These are phyloP conservation scores for Microthlaspi erraticum DNA, from an alignment of 345 rosid species.

Conservation along the genomic window DNA sequence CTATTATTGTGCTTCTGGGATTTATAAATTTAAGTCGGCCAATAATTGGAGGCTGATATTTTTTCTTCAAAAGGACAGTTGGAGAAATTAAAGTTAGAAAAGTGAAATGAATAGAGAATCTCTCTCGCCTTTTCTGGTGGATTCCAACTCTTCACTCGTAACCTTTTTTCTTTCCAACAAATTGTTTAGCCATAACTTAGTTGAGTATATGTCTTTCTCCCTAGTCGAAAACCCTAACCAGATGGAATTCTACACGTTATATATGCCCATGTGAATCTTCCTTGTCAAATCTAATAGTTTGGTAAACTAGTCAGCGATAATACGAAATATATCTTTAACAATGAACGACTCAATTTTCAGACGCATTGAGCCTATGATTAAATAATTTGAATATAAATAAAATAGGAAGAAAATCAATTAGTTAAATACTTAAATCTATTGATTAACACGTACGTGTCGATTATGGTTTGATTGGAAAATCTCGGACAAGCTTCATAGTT, in stretches of 20 bases:
- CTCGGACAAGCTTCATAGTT: slow-evolving; percentile 28
- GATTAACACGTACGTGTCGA: slow-evolving; percentile 40
- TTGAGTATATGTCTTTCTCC: neutral
- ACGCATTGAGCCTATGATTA: slow-evolving; percentile 1
- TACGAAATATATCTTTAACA: neutral
- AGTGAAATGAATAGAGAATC: slow-evolving; percentile 32
- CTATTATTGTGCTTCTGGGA: slow-evolving; percentile 38
- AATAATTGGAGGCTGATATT: slow-evolving; percentile 40
- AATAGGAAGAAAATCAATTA: neutral
- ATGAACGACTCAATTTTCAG: slow-evolving; percentile 1
- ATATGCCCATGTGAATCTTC: neutral
- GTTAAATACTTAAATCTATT: slow-evolving; percentile 20
- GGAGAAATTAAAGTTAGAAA: slow-evolving; percentile 35
- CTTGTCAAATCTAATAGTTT: neutral
- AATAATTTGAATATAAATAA: slow-evolving; percentile 9
- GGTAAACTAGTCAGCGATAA: neutral
- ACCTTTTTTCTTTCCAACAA: slow-evolving; percentile 38
- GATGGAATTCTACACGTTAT: neutral
- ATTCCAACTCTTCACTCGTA: slow-evolving; percentile 40
- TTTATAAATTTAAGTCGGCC: slow-evolving; percentile 31
- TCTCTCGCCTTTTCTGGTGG: slow-evolving; percentile 42
- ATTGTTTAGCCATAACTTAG: slow-evolving; percentile 21
- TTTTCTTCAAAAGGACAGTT: slow-evolving; percentile 22
- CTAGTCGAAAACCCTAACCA: slow-evolving; percentile 27
- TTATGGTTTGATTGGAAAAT: slow-evolving; percentile 14